Base-by-base conservation (phyloP, 208 protist species). In the Trypanosoma vivax region DNA sequence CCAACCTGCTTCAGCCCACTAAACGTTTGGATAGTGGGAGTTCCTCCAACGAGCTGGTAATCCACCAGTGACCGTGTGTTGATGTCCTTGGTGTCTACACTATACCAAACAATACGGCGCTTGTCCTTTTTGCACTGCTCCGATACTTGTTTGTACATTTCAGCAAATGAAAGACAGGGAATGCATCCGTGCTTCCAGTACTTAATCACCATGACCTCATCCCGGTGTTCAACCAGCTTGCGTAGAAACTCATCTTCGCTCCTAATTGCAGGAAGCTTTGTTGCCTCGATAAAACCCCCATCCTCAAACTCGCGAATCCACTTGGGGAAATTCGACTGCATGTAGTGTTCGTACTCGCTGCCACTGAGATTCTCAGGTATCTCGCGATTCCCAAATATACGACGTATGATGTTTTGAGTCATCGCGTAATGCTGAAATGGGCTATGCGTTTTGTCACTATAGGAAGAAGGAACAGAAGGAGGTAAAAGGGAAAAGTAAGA, bases 171-270 rank as follows among this genome's bases (percentile, higher is more conserved):
- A 16, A 94, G 52, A 63, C 90, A 96, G 11, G 90, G 90, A 58
- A 96, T 86, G 63, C 90, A 96, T 30, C 85, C 78, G 45, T 92
- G 82, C 60, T 96, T 96, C 88, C 90, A 96, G 52, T 76, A 96
- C 54, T 96, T 96, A 50, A 96, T 75, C 33, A 96, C 85, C 67
- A 96, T 72, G 21, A 96, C 52, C 48, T 96, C 85, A 56, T 92
- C 52, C 50, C 82, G 78, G 70, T 96, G 85, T 65, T 93, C 65
- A 51, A 81, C 62, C 16, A 96, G 73, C 47, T 90, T 93, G n/a
- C 70, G 41, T 6, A 94, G 55, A 6, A 96, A 68, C 39, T 92
- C 87, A 38, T 92, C 79, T 50, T 96, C 87, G 47, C 67, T 86
- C 39, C 70, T 65, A 54, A 96, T 93, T 23, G 77, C 38, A 2